A percentile compares a stretch with the other conserved stretches of the same genome.
phyloP scores from a whole-genome alignment of 2,329 filamentous ascomycete species.

The Zymoseptoria tritici region DNA sequence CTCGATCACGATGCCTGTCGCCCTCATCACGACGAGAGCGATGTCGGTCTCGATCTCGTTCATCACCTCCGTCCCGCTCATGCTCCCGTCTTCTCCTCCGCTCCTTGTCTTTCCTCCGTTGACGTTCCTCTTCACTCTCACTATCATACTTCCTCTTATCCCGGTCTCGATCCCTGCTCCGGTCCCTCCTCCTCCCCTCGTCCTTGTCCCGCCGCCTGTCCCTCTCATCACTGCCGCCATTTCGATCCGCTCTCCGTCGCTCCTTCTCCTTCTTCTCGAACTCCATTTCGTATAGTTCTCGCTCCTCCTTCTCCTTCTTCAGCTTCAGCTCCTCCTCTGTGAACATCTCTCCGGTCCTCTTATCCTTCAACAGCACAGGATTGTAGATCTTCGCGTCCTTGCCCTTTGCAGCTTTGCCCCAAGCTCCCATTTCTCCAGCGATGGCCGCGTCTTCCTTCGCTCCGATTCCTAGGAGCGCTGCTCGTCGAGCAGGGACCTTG shows the following conservation, averaged over 20 bases:
- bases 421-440: constrained; percentile 66
- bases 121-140: constrained; percentile 21
- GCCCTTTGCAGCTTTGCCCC: constrained; percentile 59
- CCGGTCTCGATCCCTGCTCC: constrained; percentile 13
- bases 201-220: constrained; percentile 6
- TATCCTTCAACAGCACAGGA: constrained; percentile 55
- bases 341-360: constrained; percentile 54
- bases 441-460: constrained; percentile 65
- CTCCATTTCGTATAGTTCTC: constrained; percentile 38
- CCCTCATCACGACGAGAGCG: constrained; percentile 15
- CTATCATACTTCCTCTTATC: constrained; percentile 15
- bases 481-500: constrained; percentile 60
- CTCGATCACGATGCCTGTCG: constrained; percentile 11
- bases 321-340: constrained; percentile 54
- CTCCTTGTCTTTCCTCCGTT: constrained; percentile 25
- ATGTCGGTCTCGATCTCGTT: constrained; percentile 20
- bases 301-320: constrained; percentile 38
- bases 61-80: constrained; percentile 9
- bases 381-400: constrained; percentile 54
- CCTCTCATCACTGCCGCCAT: constrained; percentile 2
- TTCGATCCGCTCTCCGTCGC: constrained; percentile 16
- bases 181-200: constrained; percentile 12
- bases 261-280: constrained; percentile 35
- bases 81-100: constrained; percentile 15
- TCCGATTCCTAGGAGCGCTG: constrained; percentile 79